Evolutionary conservation across 495 filamentous ascomycete species (phyloP), one percentile per base, ranked within the genome.

Genomic region (Paragyromitra xinjiangensis): DNA sequence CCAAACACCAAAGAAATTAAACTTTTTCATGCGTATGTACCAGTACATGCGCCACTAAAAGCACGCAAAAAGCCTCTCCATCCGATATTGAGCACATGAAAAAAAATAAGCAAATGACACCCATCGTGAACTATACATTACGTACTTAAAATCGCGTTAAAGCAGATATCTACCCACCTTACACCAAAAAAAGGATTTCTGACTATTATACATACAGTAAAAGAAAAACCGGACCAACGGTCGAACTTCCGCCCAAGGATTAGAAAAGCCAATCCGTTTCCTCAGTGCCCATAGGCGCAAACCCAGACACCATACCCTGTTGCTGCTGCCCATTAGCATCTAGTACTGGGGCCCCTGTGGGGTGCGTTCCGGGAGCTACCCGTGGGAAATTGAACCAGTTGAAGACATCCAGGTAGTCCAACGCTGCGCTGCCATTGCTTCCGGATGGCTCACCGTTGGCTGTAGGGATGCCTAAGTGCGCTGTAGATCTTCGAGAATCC

Each of bases 351-450:
- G 63, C 48, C 37, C 70, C 75, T n/a, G 63, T 62, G 14, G 63
- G 53, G 22, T 77, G 73, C 34, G 75, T 74, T 68, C 75, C 75
- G 58, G 75, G 75, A 66, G 73, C 77, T 42, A 81, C 80, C 45
- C 93, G 86, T 3, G 94, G 94, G 56, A 95, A 88, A 83, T 96
- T 96, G 86, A 96, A 97, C 84, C 94, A 96, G 74, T 94, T 92
- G 82, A 97, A 97, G 1, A 96, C 92, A 81, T 97, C 93, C n/a
- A 96, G 85, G 79, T 94, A 96, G 78, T 96, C 94, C 11, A 95
- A 85, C 69, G 71, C 71, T 76, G 71, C 64, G 45, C 50, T 72
- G n/a, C 71, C 77, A 65, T 64, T 70, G 71, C 48, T 97, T 88
- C 91, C n/a, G 90, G 90, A 69, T 88, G 93, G 37, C 89, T 85